phyloP scores from a whole-genome alignment of 257 asterid genomes.

The Solanum ossicruentum region DNA sequence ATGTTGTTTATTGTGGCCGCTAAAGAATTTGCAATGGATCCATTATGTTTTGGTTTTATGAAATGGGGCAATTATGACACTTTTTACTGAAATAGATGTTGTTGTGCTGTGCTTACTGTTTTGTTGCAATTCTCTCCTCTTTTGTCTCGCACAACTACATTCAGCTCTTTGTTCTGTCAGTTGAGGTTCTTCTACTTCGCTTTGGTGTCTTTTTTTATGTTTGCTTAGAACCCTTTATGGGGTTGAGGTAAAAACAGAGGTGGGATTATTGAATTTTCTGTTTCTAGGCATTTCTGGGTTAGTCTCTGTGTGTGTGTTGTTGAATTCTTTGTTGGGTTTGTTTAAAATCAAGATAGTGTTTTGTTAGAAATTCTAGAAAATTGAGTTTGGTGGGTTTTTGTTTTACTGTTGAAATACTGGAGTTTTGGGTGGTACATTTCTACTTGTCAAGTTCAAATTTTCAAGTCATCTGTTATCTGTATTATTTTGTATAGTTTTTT shows the following conservation, averaged over 20 bases:
- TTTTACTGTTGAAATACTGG: not conserved
- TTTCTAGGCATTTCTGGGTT: not conserved
- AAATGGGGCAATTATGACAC: conserved; percentile 17
- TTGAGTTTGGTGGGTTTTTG: not conserved
- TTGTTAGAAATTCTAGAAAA: not conserved
- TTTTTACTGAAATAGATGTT: conserved; percentile 22
- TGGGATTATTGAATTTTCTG: not conserved
- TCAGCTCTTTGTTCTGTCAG: not conserved
- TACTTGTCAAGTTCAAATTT: not conserved
- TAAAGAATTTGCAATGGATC: conserved; percentile 22
- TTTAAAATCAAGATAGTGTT: not conserved
- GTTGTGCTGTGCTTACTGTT: conserved; percentile 20
- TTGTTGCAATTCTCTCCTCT: conserved; percentile 22
- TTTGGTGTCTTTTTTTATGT: not conserved
- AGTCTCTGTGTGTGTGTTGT: not conserved
- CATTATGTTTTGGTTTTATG: conserved; percentile 1
- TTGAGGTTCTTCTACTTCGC: not conserved
- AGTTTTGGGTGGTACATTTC: not conserved
- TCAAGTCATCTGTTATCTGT: not conserved
- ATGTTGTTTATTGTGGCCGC: conserved; percentile 14
- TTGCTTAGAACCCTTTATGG: not conserved
- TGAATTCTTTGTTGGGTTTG: not conserved
- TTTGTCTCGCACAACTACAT: too few species aligned
- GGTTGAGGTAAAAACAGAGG: not conserved
- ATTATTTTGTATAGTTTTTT: not conserved